Conservation (phyloP, 2,329 filamentous ascomycete species). For the Dactylellina cionopaga region DNA sequence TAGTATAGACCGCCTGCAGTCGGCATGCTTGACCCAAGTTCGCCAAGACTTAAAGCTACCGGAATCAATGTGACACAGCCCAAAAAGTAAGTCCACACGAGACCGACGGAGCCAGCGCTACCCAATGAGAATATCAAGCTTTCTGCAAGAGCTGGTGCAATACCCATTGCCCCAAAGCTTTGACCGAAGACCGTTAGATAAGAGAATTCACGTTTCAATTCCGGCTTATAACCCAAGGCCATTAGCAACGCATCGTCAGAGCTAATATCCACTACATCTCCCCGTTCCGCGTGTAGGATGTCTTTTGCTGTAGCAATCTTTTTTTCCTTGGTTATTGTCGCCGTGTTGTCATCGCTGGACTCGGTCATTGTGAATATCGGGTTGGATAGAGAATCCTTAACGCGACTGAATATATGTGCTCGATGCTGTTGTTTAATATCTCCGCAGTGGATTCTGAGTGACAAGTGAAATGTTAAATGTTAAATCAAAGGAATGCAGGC, state of each 20-base stretch:
- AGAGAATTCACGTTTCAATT: conserved; percentile 59
- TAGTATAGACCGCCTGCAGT: conserved; percentile 59
- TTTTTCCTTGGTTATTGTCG: background rate
- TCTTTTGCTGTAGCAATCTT: background rate
- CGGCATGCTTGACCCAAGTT: conserved; percentile 58
- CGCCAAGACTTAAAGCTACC: conserved; percentile 58
- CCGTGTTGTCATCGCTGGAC: background rate
- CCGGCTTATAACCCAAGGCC: conserved; percentile 57
- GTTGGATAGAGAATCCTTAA: too few species aligned
- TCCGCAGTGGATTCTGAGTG: too few species aligned
- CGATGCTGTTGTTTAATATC: too few species aligned
- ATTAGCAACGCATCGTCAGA: conserved; percentile 58
- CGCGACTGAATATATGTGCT: too few species aligned
- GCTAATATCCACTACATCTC: conserved; percentile 5
- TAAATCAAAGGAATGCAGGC: too few species aligned
- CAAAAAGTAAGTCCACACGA: conserved; percentile 58
- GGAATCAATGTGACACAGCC: conserved; percentile 58
- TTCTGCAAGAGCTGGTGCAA: conserved; percentile 58
- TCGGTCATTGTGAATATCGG: background rate
- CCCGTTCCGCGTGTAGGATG: background rate
- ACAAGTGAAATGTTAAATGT: too few species aligned
- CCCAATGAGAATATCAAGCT: conserved; percentile 58
- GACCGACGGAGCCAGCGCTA: conserved; percentile 57
- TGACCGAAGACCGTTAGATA: conserved; percentile 58
- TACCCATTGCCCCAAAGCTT: conserved; percentile 59